phyloP scores from a whole-genome alignment of 2,329 filamentous ascomycete genomes.

The Chaetomium sp. region DNA sequence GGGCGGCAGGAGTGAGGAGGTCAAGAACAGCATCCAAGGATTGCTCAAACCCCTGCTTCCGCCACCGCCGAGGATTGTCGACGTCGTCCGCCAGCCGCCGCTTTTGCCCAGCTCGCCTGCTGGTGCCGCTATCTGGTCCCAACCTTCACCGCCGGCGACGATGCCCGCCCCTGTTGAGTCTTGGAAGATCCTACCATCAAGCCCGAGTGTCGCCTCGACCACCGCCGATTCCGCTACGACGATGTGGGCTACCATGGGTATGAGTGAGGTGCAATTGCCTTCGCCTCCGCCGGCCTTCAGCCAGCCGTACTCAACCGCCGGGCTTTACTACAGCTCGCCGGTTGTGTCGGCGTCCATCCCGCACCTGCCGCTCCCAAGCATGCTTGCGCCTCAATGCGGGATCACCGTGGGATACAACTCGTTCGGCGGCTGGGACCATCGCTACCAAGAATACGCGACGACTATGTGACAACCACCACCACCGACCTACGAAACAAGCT shows the following conservation, averaged over 20 bases:
- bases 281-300: constrained; percentile 77
- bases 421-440: constrained; percentile 74
- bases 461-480: constrained; percentile 72
- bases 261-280: constrained; percentile 67
- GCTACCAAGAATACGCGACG: constrained; percentile 76
- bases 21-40: constrained; percentile 77
- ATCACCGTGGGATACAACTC: constrained; percentile 67
- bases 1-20: constrained; percentile 84
- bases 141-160: constrained; percentile 56
- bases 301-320: constrained; percentile 67
- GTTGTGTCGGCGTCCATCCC: constrained; percentile 68
- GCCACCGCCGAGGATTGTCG: constrained; percentile 79
- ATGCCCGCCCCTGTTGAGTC: constrained; percentile 70
- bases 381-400: constrained; percentile 79
- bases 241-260: constrained; percentile 72
- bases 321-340: constrained; percentile 74
- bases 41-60: constrained; percentile 84
- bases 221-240: constrained; percentile 62
- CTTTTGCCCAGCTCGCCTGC: constrained; percentile 77
- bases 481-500: constrained; percentile 39
- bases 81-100: constrained; percentile 79
- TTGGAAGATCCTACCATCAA: constrained; percentile 88
- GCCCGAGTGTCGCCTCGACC: constrained; percentile 66
- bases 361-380: constrained; percentile 75
- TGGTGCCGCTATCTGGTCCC: constrained; percentile 73